Evolutionary conservation across 2,329 filamentous ascomycete species (phyloP), one percentile per base, ranked within the genome.

Genomic region (Diplocarpon mali): DNA sequence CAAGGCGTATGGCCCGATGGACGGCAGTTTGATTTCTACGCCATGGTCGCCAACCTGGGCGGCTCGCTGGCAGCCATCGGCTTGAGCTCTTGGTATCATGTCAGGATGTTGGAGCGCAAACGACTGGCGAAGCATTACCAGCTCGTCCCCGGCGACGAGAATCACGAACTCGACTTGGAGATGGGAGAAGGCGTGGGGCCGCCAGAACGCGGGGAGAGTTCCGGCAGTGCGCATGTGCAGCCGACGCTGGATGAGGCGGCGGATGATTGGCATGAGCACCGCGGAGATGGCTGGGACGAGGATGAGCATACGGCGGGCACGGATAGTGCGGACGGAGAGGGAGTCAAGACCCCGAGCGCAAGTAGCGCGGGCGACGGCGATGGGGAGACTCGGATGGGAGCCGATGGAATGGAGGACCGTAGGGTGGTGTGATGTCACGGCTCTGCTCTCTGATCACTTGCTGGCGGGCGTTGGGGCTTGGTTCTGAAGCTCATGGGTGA

Each of bases 181-280:
- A 73, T 95, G 6, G 87, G 85, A 1, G 77, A 81, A 50, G 63
- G 60, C 1, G 56, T 64, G 16, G 68, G 58, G 24, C 65, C 61
- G 34, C 83, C 85, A 52, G 83, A 85, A 63, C 77, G 74, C 27
- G 81, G 81, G 14, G 67, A 86, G n/a, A 68, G 60, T 7, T 56
- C 60, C 15, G 62, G 59, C 2, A 54, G 60, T 12, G 63, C 50
- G 3, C 37, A 24, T 15, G 32, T 15, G 27, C 38, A 10, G 34
- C 57, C 62, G 51, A 72, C 68, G 1, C 60, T 94, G 15, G 88
- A 93, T 55, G 76, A 90, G 47, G 85, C 93, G 66, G 75, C 95
- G 7, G 89, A 95, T 60, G 87, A 90, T 54, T 95, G 89, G 88
- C 88, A 95, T 59, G 89, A 95, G 67, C 92, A 95, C 64, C 73